Percentiles rank a stretch among this genome's conserved stretches.
These are phyloP conservation scores for Sclerotinia trifoliorum DNA, from an alignment of 2,329 filamentous ascomycete species.

Conservation along the genomic window DNA sequence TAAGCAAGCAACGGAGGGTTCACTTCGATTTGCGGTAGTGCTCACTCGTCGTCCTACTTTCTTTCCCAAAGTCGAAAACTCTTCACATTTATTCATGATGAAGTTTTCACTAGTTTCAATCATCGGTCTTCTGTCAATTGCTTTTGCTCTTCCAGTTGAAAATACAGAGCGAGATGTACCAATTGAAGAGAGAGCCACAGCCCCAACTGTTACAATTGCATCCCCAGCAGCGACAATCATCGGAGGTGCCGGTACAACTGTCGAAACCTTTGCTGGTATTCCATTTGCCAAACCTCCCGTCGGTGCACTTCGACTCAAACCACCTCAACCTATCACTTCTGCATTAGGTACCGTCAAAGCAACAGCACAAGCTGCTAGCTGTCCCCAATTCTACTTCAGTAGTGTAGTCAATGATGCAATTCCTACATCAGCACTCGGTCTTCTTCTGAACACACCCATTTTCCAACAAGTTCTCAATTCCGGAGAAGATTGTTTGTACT, in stretches of 20 bases:
- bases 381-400: conserved; percentile 69
- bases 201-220: conserved; percentile 24
- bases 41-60: neutral
- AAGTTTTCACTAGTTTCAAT: conserved; percentile 13
- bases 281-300: conserved; percentile 71
- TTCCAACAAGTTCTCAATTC: conserved; percentile 55
- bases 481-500: conserved; percentile 63
- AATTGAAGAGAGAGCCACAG: conserved; percentile 12
- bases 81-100: conserved; percentile 1
- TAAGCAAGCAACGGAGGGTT: neutral
- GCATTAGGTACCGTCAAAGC: conserved; percentile 61
- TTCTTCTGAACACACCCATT: conserved; percentile 55
- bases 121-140: neutral
- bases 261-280: conserved; percentile 70
- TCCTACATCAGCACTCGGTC: conserved; percentile 46
- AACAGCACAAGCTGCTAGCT: conserved; percentile 57
- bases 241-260: conserved; percentile 30
- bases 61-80: neutral
- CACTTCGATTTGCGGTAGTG: neutral
- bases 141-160: conserved; percentile 4
- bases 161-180: neutral
- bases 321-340: conserved; percentile 60
- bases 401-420: conserved; percentile 44
- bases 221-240: conserved; percentile 27
- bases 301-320: conserved; percentile 64